These are phyloP conservation scores for Akanthomyces uredinophilus DNA, from an alignment of 2,329 filamentous ascomycete genomes.

Conservation along the genomic window DNA sequence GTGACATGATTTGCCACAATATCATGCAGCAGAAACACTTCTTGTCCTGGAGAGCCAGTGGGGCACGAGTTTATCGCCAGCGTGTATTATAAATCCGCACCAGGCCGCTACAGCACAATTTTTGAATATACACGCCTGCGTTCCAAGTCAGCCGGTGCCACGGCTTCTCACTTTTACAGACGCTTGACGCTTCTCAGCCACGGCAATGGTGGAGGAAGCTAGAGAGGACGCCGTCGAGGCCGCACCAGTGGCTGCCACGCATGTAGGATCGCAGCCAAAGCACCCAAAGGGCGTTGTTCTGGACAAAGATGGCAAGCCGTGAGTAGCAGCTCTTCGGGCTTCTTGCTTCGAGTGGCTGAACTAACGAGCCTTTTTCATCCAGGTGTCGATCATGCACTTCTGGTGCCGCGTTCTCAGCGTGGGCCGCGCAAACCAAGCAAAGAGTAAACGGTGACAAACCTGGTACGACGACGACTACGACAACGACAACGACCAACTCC, in stretches of 20 bases:
- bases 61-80: neutral
- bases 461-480: constrained; percentile 15
- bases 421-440: constrained; percentile 49
- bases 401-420: constrained; percentile 47
- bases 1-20: too few species aligned
- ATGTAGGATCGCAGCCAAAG: constrained; percentile 35
- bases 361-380: constrained; percentile 18
- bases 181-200: neutral
- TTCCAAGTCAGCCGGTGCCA: neutral
- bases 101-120: neutral
- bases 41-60: neutral
- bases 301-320: constrained; percentile 82
- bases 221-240: constrained; percentile 23
- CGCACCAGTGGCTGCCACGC: constrained; percentile 18
- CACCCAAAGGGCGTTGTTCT: constrained; percentile 68
- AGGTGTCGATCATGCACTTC: constrained; percentile 71
- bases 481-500: constrained; percentile 27
- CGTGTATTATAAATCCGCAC: constrained; percentile 11
- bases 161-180: too few species aligned
- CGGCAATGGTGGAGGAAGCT: constrained; percentile 34
- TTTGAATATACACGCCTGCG: neutral
- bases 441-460: constrained; percentile 26
- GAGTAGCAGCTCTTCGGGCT: constrained; percentile 36
- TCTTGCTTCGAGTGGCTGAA: neutral
- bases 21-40: neutral